Evolutionary conservation across 345 rosid genomes (phyloP).

Genomic region (Salix arbutifolia): DNA sequence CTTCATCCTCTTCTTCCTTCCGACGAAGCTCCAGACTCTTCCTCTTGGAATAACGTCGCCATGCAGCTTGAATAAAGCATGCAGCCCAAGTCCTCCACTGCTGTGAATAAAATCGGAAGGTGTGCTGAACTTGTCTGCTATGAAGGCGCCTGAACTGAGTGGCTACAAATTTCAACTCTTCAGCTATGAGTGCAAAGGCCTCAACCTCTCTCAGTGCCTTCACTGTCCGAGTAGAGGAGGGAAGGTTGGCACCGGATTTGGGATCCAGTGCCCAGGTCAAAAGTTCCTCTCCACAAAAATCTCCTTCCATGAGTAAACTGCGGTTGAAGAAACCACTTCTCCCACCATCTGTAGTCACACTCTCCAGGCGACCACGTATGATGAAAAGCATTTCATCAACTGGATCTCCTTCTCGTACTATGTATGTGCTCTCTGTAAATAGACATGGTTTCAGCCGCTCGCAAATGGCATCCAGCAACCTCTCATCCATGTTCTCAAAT

Average conservation of each 20-base stretch:
- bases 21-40: conserved; percentile 65
- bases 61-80: conserved; percentile 90
- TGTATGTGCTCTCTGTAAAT: conserved; percentile 67
- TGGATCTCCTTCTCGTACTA: conserved; percentile 95
- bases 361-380: conserved; percentile 92
- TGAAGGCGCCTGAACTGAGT: conserved; percentile 91
- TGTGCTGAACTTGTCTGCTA: conserved; percentile 94
- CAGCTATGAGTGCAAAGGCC: conserved; percentile 82
- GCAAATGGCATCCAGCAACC: conserved; percentile 90
- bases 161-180: conserved; percentile 91
- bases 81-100: conserved; percentile 99
- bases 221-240: conserved; percentile 95
- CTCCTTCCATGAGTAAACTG: conserved; percentile 77
- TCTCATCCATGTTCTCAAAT: conserved; percentile 92
- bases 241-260: conserved; percentile 77
- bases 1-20: conserved; percentile 64
- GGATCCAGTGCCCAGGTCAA: conserved; percentile 98
- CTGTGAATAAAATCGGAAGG: conserved; percentile 91
- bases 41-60: conserved; percentile 82
- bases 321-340: conserved; percentile 93
- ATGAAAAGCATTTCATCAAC: conserved; percentile 97
- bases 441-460: conserved; percentile 86
- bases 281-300: conserved; percentile 94
- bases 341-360: conserved; percentile 93
- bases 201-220: conserved; percentile 82